phyloP scores from a whole-genome alignment of 164 flowering plant species.

The Vitis rotundifolia region DNA sequence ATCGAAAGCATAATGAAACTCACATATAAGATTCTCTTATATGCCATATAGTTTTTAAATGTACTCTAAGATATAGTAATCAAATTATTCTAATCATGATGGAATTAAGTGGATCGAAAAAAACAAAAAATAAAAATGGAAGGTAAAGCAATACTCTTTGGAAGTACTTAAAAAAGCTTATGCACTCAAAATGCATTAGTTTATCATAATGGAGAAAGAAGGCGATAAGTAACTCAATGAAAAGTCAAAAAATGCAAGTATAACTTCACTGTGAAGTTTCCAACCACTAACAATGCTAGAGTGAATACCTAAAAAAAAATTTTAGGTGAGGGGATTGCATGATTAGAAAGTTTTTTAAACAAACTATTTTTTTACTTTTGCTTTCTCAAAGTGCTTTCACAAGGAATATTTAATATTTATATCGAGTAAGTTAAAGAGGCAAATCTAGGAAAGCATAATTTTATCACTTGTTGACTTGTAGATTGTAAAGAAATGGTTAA shows the following conservation, averaged over 20 bases:
- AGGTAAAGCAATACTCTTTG: slow-evolving; percentile 16
- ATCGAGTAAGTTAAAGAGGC: not conserved
- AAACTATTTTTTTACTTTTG: not conserved
- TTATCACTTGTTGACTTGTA: slow-evolving; percentile 10
- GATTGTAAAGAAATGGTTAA: slow-evolving; percentile 9
- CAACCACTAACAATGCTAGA: no score
- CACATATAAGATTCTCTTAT: not conserved
- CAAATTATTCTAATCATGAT: slow-evolving; percentile 19
- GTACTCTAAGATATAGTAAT: slow-evolving; percentile 2
- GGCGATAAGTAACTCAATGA: not conserved
- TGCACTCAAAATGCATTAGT: slow-evolving; percentile 11
- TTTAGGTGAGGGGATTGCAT: not conserved
- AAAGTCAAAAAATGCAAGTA: slow-evolving; percentile 2
- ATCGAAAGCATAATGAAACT: slow-evolving; percentile 13
- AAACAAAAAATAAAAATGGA: slow-evolving; percentile 2
- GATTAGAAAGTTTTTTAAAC: not conserved
- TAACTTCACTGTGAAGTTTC: slow-evolving; percentile 16
- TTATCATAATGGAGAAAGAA: slow-evolving; percentile 8
- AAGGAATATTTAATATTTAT: not conserved
- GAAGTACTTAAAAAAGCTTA: slow-evolving; percentile 15
- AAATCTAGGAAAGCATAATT: slow-evolving; percentile 1
- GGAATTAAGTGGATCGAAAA: slow-evolving; percentile 15
- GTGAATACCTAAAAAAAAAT: not conserved
- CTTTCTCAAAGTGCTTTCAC: slow-evolving; percentile 1
- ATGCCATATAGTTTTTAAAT: not conserved